phyloP scores from a whole-genome alignment of 2,329 filamentous ascomycete species.

The Arthrobotrys sinensis region DNA sequence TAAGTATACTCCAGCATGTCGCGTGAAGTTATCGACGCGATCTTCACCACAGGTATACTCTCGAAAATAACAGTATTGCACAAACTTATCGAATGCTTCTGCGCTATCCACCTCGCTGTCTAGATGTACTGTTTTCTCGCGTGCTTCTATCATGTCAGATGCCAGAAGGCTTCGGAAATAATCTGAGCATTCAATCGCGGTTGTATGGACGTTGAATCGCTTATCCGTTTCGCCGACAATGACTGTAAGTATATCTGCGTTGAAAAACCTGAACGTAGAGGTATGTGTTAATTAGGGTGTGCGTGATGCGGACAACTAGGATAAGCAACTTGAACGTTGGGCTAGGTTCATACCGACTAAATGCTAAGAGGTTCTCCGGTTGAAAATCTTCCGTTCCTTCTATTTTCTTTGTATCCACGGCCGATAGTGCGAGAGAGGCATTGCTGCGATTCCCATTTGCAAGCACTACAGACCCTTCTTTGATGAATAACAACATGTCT shows the following conservation, averaged over 20 bases:
- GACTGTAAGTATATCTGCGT: background rate
- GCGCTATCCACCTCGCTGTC: constrained; percentile 21
- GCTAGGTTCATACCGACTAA: too few relatives aligned
- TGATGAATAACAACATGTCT: constrained; percentile 46
- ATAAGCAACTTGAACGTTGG: too few relatives aligned
- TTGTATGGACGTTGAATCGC: constrained; percentile 27
- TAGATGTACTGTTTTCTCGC: constrained; percentile 13
- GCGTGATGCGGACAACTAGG: too few relatives aligned
- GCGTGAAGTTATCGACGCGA: background rate
- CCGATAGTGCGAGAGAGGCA: too few relatives aligned
- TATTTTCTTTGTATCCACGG: too few relatives aligned
- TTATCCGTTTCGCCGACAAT: constrained; percentile 22
- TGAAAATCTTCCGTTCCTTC: too few relatives aligned
- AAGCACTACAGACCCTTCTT: background rate
- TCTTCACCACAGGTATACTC: constrained; percentile 23
- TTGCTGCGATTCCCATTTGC: background rate
- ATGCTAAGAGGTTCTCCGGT: too few relatives aligned
- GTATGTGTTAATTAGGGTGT: background rate
- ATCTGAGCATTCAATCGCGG: constrained; percentile 25
- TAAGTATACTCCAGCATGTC: constrained; percentile 35
- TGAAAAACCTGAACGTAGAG: background rate
- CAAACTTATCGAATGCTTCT: constrained; percentile 28
- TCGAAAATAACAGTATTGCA: constrained; percentile 47
- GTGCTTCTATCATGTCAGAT: constrained; percentile 27
- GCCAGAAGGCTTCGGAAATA: constrained; percentile 29